phyloP scores from a whole-genome alignment of 108 stramenopile species.

The Fistulifera solaris region DNA sequence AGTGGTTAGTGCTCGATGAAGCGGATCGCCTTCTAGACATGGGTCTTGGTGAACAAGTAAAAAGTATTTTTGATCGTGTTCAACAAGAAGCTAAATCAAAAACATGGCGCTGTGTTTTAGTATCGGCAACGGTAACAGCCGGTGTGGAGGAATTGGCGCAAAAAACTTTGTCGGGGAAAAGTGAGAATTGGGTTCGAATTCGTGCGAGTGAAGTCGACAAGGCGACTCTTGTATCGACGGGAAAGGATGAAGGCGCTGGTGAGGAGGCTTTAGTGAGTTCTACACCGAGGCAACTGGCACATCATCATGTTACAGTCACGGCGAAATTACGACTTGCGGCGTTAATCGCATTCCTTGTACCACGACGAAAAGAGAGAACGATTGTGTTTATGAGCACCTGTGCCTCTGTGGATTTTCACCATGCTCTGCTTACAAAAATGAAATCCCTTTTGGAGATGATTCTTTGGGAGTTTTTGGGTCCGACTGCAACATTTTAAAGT shows the following conservation, averaged over 20 bases:
- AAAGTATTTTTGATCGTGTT: slow-evolving; percentile 73
- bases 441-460: slow-evolving; percentile 30
- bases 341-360: slow-evolving; percentile 76
- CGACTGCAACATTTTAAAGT: slow-evolving; percentile 45
- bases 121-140: slow-evolving; percentile 79
- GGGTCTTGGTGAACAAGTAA: slow-evolving; percentile 88
- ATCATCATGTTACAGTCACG: slow-evolving; percentile 79
- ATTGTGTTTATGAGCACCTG: slow-evolving; percentile 94
- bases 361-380: slow-evolving; percentile 61
- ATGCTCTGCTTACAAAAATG: slow-evolving; percentile 53
- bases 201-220: slow-evolving; percentile 19
- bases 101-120: slow-evolving; percentile 70
- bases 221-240: not conserved
- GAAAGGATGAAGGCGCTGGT: not conserved
- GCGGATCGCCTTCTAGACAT: slow-evolving; percentile 90
- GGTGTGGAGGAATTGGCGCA: slow-evolving; percentile 56
- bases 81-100: slow-evolving; percentile 52
- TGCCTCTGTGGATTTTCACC: slow-evolving; percentile 90
- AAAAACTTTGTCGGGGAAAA: slow-evolving; percentile 42
- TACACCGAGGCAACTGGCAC: slow-evolving; percentile 81
- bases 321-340: slow-evolving; percentile 86
- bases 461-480: slow-evolving; percentile 52
- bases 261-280: slow-evolving; percentile 43
- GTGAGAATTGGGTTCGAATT: slow-evolving; percentile 53
- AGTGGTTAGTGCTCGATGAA: slow-evolving; percentile 94